Evolutionary conservation across 306 rosid genomes (phyloP).

Genomic region (Begonia fuchsioides): DNA sequence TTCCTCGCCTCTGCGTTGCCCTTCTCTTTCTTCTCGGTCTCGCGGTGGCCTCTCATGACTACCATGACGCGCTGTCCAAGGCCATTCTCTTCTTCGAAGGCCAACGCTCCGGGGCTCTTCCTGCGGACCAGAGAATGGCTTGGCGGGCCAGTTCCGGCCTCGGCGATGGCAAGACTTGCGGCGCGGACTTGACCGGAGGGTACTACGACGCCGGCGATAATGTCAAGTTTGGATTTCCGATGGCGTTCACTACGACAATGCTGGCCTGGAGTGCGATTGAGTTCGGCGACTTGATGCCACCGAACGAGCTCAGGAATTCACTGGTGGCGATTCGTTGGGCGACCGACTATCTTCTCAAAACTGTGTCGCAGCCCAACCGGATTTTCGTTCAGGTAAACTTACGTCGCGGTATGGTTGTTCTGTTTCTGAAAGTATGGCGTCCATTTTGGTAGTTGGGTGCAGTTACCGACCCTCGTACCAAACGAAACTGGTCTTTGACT

Average conservation of each 20-base stretch:
- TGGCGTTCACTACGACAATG: conserved; percentile 57
- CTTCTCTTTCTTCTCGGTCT: conserved; percentile 17
- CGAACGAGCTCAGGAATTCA: conserved; percentile 17
- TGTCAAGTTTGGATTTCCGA: conserved; percentile 47
- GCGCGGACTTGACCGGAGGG: conserved; percentile 40
- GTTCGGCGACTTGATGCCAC: conserved; percentile 43
- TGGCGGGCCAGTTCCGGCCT: conserved; percentile 89
- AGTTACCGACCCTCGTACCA: too few relatives aligned
- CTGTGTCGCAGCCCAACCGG: conserved; percentile 1
- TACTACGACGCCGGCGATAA: conserved; percentile 71
- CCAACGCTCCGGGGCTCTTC: conserved; percentile 89
- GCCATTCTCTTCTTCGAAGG: conserved; percentile 93
- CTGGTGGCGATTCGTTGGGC: conserved; percentile 46
- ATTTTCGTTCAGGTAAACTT: too few relatives aligned
- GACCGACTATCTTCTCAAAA: conserved; percentile 44
- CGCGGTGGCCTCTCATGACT: conserved; percentile 60
- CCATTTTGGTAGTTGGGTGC: too few relatives aligned
- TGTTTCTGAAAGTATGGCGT: too few relatives aligned
- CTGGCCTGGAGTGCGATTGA: conserved; percentile 54
- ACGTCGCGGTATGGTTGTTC: too few relatives aligned
- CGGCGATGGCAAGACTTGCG: conserved; percentile 40
- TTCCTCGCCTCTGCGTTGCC: conserved; percentile 27
- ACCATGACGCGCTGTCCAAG: conserved; percentile 67
- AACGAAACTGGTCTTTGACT: too few relatives aligned
- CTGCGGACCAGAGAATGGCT: conserved; percentile 63